phyloP scores from a whole-genome alignment of 2,329 filamentous ascomycete genomes.

The Endothia cerciana region DNA sequence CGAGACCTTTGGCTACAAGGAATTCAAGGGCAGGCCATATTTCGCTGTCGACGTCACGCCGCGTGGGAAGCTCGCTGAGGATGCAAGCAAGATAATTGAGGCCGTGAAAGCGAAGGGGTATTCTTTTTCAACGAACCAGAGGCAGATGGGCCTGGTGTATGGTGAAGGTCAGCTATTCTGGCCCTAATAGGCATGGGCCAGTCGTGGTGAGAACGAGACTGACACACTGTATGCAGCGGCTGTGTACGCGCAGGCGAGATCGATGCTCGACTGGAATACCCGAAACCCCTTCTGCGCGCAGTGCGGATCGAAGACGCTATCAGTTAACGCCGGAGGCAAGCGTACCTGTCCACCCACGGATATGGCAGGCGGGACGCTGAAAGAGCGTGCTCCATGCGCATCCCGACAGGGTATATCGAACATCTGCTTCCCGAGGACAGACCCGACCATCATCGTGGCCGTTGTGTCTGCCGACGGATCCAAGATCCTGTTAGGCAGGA shows the following conservation, averaged over 20 bases:
- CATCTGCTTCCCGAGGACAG: conserved; percentile 87
- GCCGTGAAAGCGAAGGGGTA: conserved; percentile 62
- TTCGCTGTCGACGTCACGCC: conserved; percentile 92
- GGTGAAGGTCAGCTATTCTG: conserved; percentile 47
- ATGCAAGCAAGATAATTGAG: conserved; percentile 58
- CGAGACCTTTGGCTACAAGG: conserved; percentile 62
- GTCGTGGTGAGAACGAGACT: conserved; percentile 15
- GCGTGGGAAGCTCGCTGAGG: conserved; percentile 63
- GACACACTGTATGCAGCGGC: conserved; percentile 61
- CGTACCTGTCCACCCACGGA: conserved; percentile 77
- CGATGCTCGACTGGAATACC: conserved; percentile 90
- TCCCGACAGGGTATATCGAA: conserved; percentile 88
- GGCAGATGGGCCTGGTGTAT: conserved; percentile 49
- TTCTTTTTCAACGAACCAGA: conserved; percentile 64
- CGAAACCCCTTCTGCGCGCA: conserved; percentile 91
- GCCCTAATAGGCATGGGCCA: background rate
- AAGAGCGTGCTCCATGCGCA: conserved; percentile 70
- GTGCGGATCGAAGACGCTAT: conserved; percentile 82
- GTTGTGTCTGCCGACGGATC: conserved; percentile 81
- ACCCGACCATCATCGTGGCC: conserved; percentile 94
- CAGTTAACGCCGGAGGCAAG: conserved; percentile 79
- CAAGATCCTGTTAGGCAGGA: conserved; percentile 80
- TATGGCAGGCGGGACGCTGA: conserved; percentile 49
- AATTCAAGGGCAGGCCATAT: conserved; percentile 79
- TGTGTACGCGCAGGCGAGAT: conserved; percentile 86